A percentile compares a stretch with the other conserved stretches of the same genome.
phyloP scores from a whole-genome alignment of 768 basidiomycete species.

The Calocybe cyanea region DNA sequence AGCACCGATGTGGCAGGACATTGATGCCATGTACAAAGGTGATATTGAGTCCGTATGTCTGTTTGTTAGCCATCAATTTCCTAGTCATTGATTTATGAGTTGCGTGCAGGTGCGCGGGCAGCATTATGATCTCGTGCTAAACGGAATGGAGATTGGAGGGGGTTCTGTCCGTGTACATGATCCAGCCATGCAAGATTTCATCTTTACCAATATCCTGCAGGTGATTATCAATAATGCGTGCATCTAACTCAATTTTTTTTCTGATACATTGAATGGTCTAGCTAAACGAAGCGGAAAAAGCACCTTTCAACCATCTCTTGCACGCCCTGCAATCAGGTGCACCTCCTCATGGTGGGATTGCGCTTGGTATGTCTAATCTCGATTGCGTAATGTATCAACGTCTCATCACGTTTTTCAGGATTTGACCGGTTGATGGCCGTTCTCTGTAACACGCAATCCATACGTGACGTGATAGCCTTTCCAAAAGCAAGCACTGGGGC shows the following conservation, averaged over 20 bases:
- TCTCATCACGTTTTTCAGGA: constrained; percentile 41
- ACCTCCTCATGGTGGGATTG: constrained; percentile 94
- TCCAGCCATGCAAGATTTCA: constrained; percentile 78
- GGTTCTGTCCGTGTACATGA: constrained; percentile 94
- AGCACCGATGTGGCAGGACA: constrained; percentile 90
- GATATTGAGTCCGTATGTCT: constrained; percentile 50
- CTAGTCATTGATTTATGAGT: constrained; percentile 1
- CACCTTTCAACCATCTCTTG: constrained; percentile 78
- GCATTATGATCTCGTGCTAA: constrained; percentile 93
- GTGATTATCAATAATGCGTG: constrained; percentile 41
- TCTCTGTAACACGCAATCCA: constrained; percentile 81
- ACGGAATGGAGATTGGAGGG: constrained; percentile 92
- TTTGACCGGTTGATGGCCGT: constrained; percentile 93
- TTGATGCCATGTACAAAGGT: constrained; percentile 70
- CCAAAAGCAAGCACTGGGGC: constrained; percentile 84
- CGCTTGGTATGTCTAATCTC: constrained; percentile 58
- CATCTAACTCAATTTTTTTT: no score
- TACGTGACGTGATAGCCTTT: constrained; percentile 95
- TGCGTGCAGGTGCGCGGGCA: constrained; percentile 76
- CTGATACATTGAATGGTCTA: constrained; percentile 23
- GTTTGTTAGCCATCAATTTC: constrained; percentile 1
- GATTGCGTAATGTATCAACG: constrained; percentile 13
- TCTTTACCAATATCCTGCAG: constrained; percentile 74
- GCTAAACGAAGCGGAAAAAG: constrained; percentile 70
- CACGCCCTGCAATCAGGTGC: constrained; percentile 88